These are phyloP conservation scores for Corchorus capsularis DNA, from an alignment of 345 rosid species.

Conservation along the genomic window DNA sequence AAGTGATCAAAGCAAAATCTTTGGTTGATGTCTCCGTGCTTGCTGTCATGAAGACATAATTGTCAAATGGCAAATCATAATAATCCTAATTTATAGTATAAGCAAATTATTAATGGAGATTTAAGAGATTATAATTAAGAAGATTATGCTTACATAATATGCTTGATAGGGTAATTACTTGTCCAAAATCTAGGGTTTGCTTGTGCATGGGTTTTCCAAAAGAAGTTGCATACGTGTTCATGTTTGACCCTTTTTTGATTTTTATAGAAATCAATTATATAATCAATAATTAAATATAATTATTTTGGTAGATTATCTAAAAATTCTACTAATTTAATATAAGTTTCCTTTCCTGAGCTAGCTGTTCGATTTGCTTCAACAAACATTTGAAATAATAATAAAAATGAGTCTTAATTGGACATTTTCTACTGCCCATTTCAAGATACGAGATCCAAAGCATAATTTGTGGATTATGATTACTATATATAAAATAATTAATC, in stretches of 20 bases:
- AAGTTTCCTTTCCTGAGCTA: not conserved
- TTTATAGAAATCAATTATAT: not conserved
- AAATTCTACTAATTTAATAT: not conserved
- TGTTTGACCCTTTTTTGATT: conserved; percentile 20
- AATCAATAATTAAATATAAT: not conserved
- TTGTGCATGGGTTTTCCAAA: conserved; percentile 31
- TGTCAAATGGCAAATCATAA: conserved; percentile 1
- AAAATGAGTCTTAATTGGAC: not conserved
- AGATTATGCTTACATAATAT: conserved; percentile 15
- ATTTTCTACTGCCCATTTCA: conserved; percentile 17
- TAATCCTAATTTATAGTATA: not conserved
- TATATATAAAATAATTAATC: not conserved
- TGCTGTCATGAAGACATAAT: conserved; percentile 24
- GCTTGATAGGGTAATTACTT: conserved; percentile 30
- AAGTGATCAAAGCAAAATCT: conserved; percentile 18
- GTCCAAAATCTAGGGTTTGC: conserved; percentile 35
- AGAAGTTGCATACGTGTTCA: conserved; percentile 28
- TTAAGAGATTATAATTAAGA: not conserved
- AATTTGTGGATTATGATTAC: conserved; percentile 2
- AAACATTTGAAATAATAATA: conserved; percentile 19
- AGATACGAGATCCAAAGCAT: conserved; percentile 31
- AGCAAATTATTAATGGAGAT: not conserved
- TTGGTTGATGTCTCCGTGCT: conserved; percentile 32
- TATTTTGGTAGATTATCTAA: conserved; percentile 11
- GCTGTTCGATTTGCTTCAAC: conserved; percentile 25